Evolutionary conservation across 192 early-diverging fungal species (phyloP), one percentile per base, ranked within the genome.

Genomic region (Linnemannia schmuckeri): DNA sequence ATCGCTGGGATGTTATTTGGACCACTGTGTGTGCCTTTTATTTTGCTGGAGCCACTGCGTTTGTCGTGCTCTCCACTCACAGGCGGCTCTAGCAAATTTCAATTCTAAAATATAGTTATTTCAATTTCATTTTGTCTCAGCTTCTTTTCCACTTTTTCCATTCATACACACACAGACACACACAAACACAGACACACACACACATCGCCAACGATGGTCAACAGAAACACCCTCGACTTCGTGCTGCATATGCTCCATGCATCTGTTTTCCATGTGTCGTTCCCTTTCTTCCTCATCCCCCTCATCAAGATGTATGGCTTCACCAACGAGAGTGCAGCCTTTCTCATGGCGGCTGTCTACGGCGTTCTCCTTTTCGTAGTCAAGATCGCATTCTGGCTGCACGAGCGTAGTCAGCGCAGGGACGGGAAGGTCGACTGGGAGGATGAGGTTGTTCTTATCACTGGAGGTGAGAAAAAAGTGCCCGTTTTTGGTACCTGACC

Each of bases 401-500:
- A 87, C 57, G 79, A 78, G 15, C 79, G 79, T 33, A 77, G 74
- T 22, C 85, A 87, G 15, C 74, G 81, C 24, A 80, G 47, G 8
- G 77, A 71, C 41, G 70, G 38, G 27, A 80, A 76, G 42, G 33
- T 90, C 35, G 85, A 92, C 73, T 94, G 94, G 94, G 80, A 87
- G 27, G 81, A 92, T 13, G 93, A 94, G 77, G 81, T 92, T 69
- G 94, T 94, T 13, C 72, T 94, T 75, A 88, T 94, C n/a, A 94
- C 92, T 70, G 94, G 94, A 77, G 93, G 93, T 91, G 74, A 30
- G 42, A 41, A 57, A 17, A 22, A 22, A n/a, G 22, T 15, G 17
- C 35, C n/a, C n/a, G 73, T 76, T 27, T 40, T 7, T 22, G 37
- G 86, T 38, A 8, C 40, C 24, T 66, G 61, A 27, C 20, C 18